Percentiles rank a stretch among this genome's conserved stretches.
These are phyloP conservation scores for Alternaria sp. DNA, from an alignment of 2,329 filamentous ascomycete species.

Conservation along the genomic window DNA sequence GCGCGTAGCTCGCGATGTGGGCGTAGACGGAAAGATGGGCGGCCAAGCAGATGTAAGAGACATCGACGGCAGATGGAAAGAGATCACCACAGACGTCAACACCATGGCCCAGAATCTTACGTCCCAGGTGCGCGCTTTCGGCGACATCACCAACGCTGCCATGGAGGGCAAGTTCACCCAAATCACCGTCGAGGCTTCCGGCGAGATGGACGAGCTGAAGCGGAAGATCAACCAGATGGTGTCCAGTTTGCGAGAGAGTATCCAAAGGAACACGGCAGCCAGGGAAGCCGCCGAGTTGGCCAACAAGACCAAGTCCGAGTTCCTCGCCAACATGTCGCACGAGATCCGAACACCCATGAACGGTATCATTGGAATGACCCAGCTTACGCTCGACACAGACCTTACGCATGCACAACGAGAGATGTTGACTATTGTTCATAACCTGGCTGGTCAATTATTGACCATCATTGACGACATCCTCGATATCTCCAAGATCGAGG, in stretches of 20 bases:
- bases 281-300: conserved; percentile 95
- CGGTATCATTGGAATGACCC: conserved; percentile 97
- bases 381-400: conserved; percentile 91
- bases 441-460: conserved; percentile 90
- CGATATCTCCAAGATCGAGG: conserved; percentile 81
- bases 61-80: conserved; percentile 94
- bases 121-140: conserved; percentile 96
- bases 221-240: conserved; percentile 99
- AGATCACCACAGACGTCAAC: conserved; percentile 96
- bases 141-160: conserved; percentile 96
- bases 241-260: conserved; percentile 91
- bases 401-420: conserved; percentile 94
- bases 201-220: conserved; percentile 99
- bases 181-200: conserved; percentile 94
- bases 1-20: conserved; percentile 93
- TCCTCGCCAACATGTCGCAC: conserved; percentile 98
- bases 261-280: conserved; percentile 94
- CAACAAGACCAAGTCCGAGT: conserved; percentile 98
- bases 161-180: conserved; percentile 98
- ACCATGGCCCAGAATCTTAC: conserved; percentile 86
- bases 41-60: conserved; percentile 94
- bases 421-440: conserved; percentile 98
- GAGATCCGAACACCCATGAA: conserved; percentile 98
- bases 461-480: conserved; percentile 90
- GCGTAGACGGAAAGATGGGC: conserved; percentile 98